Base-by-base conservation (phyloP, 768 basidiomycete genomes). In the Phaffia tasmanica region DNA sequence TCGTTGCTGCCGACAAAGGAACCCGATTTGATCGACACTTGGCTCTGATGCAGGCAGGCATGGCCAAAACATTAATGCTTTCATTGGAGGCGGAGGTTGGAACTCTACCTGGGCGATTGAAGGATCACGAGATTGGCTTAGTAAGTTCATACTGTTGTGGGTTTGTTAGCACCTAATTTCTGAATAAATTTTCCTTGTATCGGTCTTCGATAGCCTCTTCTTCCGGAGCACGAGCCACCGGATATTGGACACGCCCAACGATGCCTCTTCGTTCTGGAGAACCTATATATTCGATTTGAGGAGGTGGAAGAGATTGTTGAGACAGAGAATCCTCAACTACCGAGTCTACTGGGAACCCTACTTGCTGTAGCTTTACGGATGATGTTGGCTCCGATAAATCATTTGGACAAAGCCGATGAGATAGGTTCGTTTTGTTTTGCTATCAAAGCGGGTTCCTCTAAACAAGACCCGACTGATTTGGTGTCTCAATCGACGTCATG, bases 211-310 rank as follows among this genome's bases (percentile, higher is more conserved):
- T 48, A 67, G 65, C 53, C 59, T 5, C 53, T 67, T 2, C 42
- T 57, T 2, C 35, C 51, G 1, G 19, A 49, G 21, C n/a, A 25
- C 18, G 27, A 67, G 21, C 19, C 53, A 16, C 59, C 53, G 3
- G 65, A 67, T 35, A 48, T 61, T 18, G 48, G 49, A 2, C 65
- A 67, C 30, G 59, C 62, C 25, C 49, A 61, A 21, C 30, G 56
- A 19, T 67, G 65, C 29, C 59, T 67, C 35, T 53, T 51, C 18
- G 46, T 67, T 25, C 59, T 67, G 27, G 65, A 67, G 14, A 54
- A 14, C 46, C 46, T 67, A 25, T 27, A 61, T 27, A 25, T 49
- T 27, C 65, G 59, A 1, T 56, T 47, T 32, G 46, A 51, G 16
- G 51, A 66, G 23, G 48, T 25, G 8, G 30, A 42, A 18, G 6